These are phyloP conservation scores for Przewalskia tangutica DNA, from an alignment of 257 asterid genomes.

Conservation along the genomic window DNA sequence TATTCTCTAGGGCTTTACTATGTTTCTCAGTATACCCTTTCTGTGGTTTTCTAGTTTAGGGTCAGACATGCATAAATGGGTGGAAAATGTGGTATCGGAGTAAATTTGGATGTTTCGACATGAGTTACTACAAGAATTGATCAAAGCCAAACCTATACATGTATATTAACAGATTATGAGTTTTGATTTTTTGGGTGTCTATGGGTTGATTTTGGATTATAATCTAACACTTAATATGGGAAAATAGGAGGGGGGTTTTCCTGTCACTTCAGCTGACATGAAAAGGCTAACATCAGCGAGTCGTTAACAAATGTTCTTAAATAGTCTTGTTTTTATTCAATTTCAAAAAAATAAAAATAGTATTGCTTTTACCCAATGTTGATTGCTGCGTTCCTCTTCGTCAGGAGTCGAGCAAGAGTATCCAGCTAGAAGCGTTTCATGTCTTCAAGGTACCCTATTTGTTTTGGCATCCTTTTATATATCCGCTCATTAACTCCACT, in stretches of 20 bases:
- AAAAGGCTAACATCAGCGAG: background rate
- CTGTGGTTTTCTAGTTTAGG: background rate
- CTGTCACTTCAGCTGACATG: background rate
- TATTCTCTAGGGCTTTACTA: background rate
- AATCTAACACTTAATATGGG: background rate
- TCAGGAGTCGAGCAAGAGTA: constrained; percentile 91
- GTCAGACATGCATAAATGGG: background rate
- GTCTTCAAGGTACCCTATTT: constrained; percentile 62
- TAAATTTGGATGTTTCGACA: background rate
- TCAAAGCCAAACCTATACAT: background rate
- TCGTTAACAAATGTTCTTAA: background rate
- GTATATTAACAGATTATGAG: background rate
- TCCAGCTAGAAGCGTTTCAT: constrained; percentile 87
- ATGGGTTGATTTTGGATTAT: background rate
- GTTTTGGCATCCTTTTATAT: background rate
- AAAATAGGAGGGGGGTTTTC: background rate
- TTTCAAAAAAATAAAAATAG: background rate
- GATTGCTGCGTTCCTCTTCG: constrained; percentile 6
- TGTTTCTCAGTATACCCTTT: background rate
- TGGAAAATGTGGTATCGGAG: background rate
- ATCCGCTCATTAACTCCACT: background rate
- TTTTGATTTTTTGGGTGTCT: background rate
- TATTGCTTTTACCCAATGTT: background rate
- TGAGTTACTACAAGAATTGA: background rate
- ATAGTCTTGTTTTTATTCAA: no score